These are phyloP conservation scores for Lentinus polychrous DNA, from an alignment of 1,284 basidiomycete species.

Conservation along the genomic window DNA sequence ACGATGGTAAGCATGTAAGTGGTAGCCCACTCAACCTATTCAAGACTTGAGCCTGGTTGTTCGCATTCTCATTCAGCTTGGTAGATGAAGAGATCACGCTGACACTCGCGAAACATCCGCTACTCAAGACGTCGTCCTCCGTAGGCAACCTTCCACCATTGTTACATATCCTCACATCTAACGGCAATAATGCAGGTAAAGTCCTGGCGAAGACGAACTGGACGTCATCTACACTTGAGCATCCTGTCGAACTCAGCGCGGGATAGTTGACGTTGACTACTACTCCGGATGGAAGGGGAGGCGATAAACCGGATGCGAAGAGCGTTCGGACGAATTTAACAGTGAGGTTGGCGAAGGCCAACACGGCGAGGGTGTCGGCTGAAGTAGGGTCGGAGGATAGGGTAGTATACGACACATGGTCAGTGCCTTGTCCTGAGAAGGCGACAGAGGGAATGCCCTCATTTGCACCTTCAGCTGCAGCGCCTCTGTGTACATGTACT, in stretches of 20 bases:
- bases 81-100: conserved; percentile 35
- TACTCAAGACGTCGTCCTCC: conserved; percentile 31
- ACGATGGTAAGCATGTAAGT: conserved; percentile 4
- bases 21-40: conserved; percentile 20
- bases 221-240: conserved; percentile 29
- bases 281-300: conserved; percentile 34
- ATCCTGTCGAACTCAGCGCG: conserved; percentile 23
- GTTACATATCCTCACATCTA: conserved; percentile 37
- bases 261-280: conserved; percentile 46
- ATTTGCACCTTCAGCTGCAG: conserved; percentile 36
- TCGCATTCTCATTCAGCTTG: conserved; percentile 35
- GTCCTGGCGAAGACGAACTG: conserved; percentile 41
- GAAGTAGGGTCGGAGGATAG: conserved; percentile 28
- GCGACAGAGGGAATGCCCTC: conserved; percentile 42
- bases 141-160: conserved; percentile 29
- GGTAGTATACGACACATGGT: conserved; percentile 39
- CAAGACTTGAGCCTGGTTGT: conserved; percentile 32
- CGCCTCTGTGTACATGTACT: conserved; percentile 28
- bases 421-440: conserved; percentile 37
- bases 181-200: conserved; percentile 22
- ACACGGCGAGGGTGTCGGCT: conserved; percentile 28
- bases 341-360: conserved; percentile 35
- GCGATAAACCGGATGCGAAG: conserved; percentile 19
- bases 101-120: conserved; percentile 37
- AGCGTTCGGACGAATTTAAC: conserved; percentile 32